Evolutionary conservation across 2,329 filamentous ascomycete genomes (phyloP), one percentile per base, ranked within the genome.

Genomic region (Nemania sp.): DNA sequence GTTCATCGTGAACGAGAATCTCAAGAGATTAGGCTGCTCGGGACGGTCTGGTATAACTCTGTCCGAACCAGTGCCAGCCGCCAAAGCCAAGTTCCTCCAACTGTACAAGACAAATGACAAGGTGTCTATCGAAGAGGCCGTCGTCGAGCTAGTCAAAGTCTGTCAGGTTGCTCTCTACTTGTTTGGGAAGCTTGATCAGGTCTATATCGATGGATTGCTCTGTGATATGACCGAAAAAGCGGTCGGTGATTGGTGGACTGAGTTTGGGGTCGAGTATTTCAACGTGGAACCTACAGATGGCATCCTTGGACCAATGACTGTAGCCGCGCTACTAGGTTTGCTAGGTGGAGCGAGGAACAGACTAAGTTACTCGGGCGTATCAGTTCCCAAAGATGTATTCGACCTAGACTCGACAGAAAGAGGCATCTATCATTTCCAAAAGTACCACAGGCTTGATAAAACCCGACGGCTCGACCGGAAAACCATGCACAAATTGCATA

Each of bases 221-320:
- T 99, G 94, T 70, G 94, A 99, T 73, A 80, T 94, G 37, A 97
- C 94, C 0, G 94, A 99, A 70, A 86, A 82, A 57, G 91, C 92
- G 1, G 85, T 97, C 64, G 88, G 86, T 57, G 90, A 97, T 70
- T 99, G 94, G 94, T 97, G 94, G 94, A 86, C 89, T 1, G 90
- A 96, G 65, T 88, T 97, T 55, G 94, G 94, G 1, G 87, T 86
- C 0, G 93, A 97, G 61, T 87, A 94, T 66, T 97, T 93, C 76
- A 95, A 93, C 50, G 83, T 91, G 28, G 94, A 97, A 70, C 93
- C 94, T 1, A 89, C 88, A 8, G 94, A 99, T 72, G 93, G 93
- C 11, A 91, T 96, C 19, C 76, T 99, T 2, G 94, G 94, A 0
- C 92, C 94, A 2, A 95, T 90, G 0, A 97, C 92, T 0, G 91